Evolutionary conservation across 768 basidiomycete genomes (phyloP), one percentile per base, ranked within the genome.

Genomic region (Mycena amicta): DNA sequence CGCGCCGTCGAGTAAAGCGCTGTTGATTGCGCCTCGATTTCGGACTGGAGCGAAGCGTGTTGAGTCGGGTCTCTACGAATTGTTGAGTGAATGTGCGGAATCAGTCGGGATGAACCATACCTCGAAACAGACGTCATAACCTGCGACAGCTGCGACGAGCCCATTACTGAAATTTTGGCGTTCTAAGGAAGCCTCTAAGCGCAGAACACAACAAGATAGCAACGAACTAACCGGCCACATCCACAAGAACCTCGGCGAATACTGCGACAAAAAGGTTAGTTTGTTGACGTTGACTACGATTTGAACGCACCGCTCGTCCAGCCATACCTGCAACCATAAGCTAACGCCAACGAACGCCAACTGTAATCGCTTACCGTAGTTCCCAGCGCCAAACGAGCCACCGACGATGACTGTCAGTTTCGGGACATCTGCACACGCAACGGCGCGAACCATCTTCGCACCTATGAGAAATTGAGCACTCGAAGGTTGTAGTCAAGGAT

Each of bases 381-480:
- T 97, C 4, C 95, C 95, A 5, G 95, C 95, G 26, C 94, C 94
- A 70, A 93, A 96, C 69, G 91, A 93, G 46, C 95, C 95, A 18
- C 95, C 95, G 25, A 96, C 90, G 50, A 97, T 78, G 27, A 97
- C 92, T 1, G 94, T 97, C 59, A 96, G 78, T 74, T 98, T 98
- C 15, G 95, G 94, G 5, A 96, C 93, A 63, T 96, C 89, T 18
- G 93, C 93, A 63, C 93, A 93, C 4, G 93, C 93, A 18, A 95
- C 93, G 5, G 93, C 93, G 43, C 95, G 87, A 66, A 98, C 95
- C 92, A 98, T 95, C 80, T 97, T 97, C 5, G 95, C 95, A 37
- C 85, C 85, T 83, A 49, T 3, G 20, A 41, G 39, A 56, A 52
- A 23, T 55, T 29, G 11, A 16, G n/a, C 39, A 57, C 58, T 33